Evolutionary conservation across 2,329 filamentous ascomycete species (phyloP).

Genomic region (Coniochaeta ligniaria): DNA sequence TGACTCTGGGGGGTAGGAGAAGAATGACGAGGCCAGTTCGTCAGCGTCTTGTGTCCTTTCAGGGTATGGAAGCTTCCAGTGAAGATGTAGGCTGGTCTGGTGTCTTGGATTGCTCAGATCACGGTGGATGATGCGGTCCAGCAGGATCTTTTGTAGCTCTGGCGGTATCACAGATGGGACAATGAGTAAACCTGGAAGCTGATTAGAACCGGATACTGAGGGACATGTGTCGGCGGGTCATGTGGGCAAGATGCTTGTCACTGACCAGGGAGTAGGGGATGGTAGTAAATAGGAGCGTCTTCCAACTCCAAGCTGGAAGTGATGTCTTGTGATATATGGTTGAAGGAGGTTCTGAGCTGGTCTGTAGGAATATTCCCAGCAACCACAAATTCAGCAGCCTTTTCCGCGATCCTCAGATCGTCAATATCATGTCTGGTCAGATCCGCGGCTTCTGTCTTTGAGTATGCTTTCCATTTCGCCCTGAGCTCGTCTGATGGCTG

Average conservation of each 20-base stretch:
- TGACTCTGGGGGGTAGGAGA: conserved; percentile 38
- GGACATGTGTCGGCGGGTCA: neutral
- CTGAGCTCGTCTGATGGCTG: conserved; percentile 66
- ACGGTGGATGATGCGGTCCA: conserved; percentile 59
- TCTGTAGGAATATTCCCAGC: conserved; percentile 34
- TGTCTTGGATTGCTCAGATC: conserved; percentile 67
- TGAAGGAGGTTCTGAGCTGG: conserved; percentile 35
- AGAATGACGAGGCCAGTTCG: conserved; percentile 38
- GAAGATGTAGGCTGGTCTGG: conserved; percentile 66
- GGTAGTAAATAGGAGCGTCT: conserved; percentile 49
- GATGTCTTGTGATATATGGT: conserved; percentile 27
- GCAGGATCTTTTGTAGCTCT: conserved; percentile 58
- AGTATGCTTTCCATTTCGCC: conserved; percentile 67
- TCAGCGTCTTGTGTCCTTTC: neutral
- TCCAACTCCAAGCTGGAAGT: conserved; percentile 19
- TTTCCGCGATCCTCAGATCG: conserved; percentile 34
- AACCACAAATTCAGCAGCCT: conserved; percentile 35
- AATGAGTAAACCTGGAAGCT: conserved; percentile 63
- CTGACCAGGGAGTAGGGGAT: conserved; percentile 62
- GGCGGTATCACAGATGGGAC: conserved; percentile 68
- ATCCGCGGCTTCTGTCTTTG: conserved; percentile 47
- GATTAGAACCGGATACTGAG: conserved; percentile 1
- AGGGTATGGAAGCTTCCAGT: conserved; percentile 26
- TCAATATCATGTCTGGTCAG: conserved; percentile 48
- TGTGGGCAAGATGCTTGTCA: neutral